Conservation (phyloP, 1,139 yeast species). For the Hyphopichia wangnamkhiaoensis region DNA sequence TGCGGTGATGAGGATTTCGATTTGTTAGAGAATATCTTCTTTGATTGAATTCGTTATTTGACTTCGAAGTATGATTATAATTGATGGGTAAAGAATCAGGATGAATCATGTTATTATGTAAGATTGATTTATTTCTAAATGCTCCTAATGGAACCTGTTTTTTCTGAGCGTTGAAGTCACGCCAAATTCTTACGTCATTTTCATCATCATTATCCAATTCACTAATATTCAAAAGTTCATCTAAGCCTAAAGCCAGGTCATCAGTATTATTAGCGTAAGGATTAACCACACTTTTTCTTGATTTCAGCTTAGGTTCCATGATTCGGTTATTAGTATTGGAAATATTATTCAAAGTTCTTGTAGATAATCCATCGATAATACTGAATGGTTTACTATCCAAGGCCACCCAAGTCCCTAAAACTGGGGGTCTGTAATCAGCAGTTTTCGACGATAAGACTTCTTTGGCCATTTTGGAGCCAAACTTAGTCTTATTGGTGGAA, state of each 20-base stretch:
- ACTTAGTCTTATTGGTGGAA: constrained; percentile 49
- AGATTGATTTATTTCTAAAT: constrained; percentile 74
- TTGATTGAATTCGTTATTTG: constrained; percentile 22
- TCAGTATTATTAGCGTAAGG: constrained; percentile 32
- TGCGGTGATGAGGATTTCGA: constrained; percentile 8
- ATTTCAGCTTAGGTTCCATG: constrained; percentile 15
- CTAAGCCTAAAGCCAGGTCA: constrained; percentile 71
- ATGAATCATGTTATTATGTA: constrained; percentile 28
- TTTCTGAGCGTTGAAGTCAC: constrained; percentile 52
- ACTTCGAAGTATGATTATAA: constrained; percentile 23
- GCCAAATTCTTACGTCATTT: constrained; percentile 52
- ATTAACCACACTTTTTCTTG: constrained; percentile 16
- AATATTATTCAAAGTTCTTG: constrained; percentile 58
- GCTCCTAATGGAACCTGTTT: constrained; percentile 83
- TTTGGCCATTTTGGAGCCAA: constrained; percentile 79
- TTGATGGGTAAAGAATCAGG: constrained; percentile 22
- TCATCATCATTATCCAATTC: constrained; percentile 82
- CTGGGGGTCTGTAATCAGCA: constrained; percentile 86
- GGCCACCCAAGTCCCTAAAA: constrained; percentile 90
- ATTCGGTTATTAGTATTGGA: constrained; percentile 8
- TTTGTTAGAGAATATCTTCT: constrained; percentile 18
- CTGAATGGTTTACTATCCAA: constrained; percentile 81
- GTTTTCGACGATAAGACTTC: constrained; percentile 86
- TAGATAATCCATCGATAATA: constrained; percentile 89
- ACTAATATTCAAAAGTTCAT: constrained; percentile 83